Conservation (phyloP, 495 filamentous ascomycete species). For the Cudoniella acicularis region DNA sequence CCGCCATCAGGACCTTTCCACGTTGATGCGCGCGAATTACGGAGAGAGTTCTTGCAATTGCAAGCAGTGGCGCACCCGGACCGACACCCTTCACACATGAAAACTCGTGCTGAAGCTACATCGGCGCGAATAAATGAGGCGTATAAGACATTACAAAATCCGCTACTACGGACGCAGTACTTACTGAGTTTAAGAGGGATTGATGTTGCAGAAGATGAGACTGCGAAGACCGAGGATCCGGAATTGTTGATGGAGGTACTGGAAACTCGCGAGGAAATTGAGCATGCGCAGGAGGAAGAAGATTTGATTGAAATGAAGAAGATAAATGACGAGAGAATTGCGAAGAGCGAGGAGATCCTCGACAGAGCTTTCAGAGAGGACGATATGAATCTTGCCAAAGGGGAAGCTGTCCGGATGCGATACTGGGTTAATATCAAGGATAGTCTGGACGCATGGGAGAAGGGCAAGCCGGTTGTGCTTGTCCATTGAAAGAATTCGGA, state of each 20-base stretch:
- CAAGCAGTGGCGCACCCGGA: conserved; percentile 83
- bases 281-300: conserved; percentile 64
- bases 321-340: conserved; percentile 66
- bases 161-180: conserved; percentile 80
- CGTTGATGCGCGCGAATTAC: conserved; percentile 64
- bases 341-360: conserved; percentile 52
- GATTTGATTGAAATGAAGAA: conserved; percentile 56
- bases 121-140: conserved; percentile 84
- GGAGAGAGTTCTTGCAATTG: conserved; percentile 79
- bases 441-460: conserved; percentile 79
- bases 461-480: conserved; percentile 63
- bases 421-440: conserved; percentile 92
- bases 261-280: conserved; percentile 81
- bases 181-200: conserved; percentile 67
- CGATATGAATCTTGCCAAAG: conserved; percentile 62
- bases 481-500: conserved; percentile 45
- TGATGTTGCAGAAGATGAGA: conserved; percentile 75
- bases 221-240: conserved; percentile 61
- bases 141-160: conserved; percentile 74
- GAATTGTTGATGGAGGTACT: conserved; percentile 83
- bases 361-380: conserved; percentile 60
- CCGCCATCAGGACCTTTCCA: conserved; percentile 75
- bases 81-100: conserved; percentile 51
- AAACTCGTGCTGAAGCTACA: conserved; percentile 63
- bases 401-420: conserved; percentile 70